These are phyloP conservation scores for Lagenidium sp. DNA, from an alignment of 352 stramenopile species.

Conservation along the genomic window DNA sequence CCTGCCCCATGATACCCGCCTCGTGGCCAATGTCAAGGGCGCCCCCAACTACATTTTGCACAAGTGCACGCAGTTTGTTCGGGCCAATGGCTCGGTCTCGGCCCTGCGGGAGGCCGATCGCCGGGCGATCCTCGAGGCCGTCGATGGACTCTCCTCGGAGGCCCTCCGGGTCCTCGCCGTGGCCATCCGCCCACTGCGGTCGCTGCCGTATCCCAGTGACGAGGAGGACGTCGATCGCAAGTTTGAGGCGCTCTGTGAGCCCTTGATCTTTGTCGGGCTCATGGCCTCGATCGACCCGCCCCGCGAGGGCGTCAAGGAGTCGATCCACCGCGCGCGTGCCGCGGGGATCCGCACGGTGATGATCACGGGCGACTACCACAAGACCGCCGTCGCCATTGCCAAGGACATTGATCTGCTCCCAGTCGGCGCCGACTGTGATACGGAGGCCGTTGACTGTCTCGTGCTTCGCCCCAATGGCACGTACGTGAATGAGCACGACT, in stretches of 20 bases:
- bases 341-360: constrained; percentile 76
- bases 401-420: constrained; percentile 85
- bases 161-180: constrained; percentile 86
- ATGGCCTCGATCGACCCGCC: constrained; percentile 87
- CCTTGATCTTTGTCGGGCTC: constrained; percentile 89
- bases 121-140: constrained; percentile 31
- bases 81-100: constrained; percentile 29
- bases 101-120: constrained; percentile 26
- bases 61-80: constrained; percentile 40
- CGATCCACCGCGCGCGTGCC: constrained; percentile 41
- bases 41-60: constrained; percentile 57
- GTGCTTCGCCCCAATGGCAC: constrained; percentile 32
- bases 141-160: constrained; percentile 50
- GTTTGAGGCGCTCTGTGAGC: constrained; percentile 47
- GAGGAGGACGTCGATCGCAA: constrained; percentile 49
- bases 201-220: constrained; percentile 28
- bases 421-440: constrained; percentile 24
- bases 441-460: constrained; percentile 61
- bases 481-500: constrained; percentile 49
- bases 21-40: constrained; percentile 55
- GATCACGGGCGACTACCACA: constrained; percentile 93
- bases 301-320: constrained; percentile 40
- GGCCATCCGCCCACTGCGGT: constrained; percentile 56
- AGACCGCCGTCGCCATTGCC: constrained; percentile 92
- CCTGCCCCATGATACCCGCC: constrained; percentile 28